Base-by-base conservation (phyloP, 345 rosid genomes). In the Gossypium raimondii region DNA sequence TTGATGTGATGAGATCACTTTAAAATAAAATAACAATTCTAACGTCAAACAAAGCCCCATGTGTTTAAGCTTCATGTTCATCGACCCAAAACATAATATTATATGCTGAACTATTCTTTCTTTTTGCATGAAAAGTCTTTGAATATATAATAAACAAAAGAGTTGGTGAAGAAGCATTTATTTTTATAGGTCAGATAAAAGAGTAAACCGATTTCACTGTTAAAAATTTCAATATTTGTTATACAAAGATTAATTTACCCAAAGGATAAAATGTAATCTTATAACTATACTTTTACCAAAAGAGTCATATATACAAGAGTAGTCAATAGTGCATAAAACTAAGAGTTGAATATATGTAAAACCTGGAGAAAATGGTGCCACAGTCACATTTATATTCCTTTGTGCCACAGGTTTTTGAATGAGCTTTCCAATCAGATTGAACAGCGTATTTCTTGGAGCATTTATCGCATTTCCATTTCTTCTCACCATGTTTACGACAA, bases 381-480 rank as follows among this genome's bases (percentile, higher is more conserved):
- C 94, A 88, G 60, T 88, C 92, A 70, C 94, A 90, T 78, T 82
- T 84, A 72, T 85, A 88, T 76, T 88, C 92, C 82, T 83, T 86
- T 2, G 93, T 82, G 20, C 93, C 90, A 68, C 94, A 89, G 10
- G 85, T 85, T 81, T 90, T 90, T 6, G 76, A 63, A n/a, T 90
- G 94, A 77, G 94, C 92, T 81, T 87, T 90, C 88, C 88, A 87
- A 45, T 90, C 92, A 4, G 94, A 84, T 12, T 78, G 77, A 16
- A 90, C 91, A 13, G 92, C 94, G 71, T 90, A 90, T 51, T 82
- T 86, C 87, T 90, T 90, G 0, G 84, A 82, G 74, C 94, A 90
- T 60, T 87, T 88, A 0, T 86, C 87, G 48, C 94, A 90, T 71
- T 87, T 83, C 90, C 89, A 90, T 66, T 83, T 90, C 72, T 90